Evolutionary conservation across 805 yeast genomes (phyloP).

Genomic region (Kodamaea hsintzibuensis): DNA sequence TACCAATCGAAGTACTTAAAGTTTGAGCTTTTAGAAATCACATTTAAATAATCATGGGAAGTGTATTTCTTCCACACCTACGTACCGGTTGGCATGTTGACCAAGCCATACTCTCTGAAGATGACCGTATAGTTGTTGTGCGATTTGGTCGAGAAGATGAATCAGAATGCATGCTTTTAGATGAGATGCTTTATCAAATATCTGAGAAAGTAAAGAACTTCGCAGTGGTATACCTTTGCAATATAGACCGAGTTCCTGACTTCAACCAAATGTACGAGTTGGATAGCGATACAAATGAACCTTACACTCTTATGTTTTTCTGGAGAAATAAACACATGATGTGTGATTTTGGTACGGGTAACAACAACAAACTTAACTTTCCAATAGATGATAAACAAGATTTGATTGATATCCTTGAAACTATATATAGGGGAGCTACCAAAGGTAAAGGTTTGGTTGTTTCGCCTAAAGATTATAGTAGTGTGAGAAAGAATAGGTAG

Average conservation of each 20-base stretch:
- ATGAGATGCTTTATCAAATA: slow-evolving; percentile 74
- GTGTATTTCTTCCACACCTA: slow-evolving; percentile 78
- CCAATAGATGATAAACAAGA: slow-evolving; percentile 76
- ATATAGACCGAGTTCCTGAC: slow-evolving; percentile 85
- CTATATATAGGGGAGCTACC: slow-evolving; percentile 85
- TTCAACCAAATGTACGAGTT: slow-evolving; percentile 87
- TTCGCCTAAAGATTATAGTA: slow-evolving; percentile 73
- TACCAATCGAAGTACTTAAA: neutral
- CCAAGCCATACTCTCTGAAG: slow-evolving; percentile 92
- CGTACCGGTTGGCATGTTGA: slow-evolving; percentile 96
- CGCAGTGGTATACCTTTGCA: slow-evolving; percentile 86
- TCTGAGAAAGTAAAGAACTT: slow-evolving; percentile 85
- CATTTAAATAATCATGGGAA: slow-evolving; percentile 55
- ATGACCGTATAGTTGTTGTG: slow-evolving; percentile 81
- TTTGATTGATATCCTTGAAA: slow-evolving; percentile 86
- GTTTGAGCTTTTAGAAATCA: neutral
- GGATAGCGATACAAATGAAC: slow-evolving; percentile 55
- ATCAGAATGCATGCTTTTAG: slow-evolving; percentile 84
- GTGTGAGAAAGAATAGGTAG: slow-evolving; percentile 5
- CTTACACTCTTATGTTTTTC: slow-evolving; percentile 91
- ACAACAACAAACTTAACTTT: slow-evolving; percentile 91
- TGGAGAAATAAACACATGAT: slow-evolving; percentile 92
- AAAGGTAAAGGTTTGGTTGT: slow-evolving; percentile 91
- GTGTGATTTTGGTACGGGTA: slow-evolving; percentile 98
- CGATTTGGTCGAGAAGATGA: slow-evolving; percentile 84